Conservation (phyloP, 768 basidiomycete genomes). For the Mycena floridula region DNA sequence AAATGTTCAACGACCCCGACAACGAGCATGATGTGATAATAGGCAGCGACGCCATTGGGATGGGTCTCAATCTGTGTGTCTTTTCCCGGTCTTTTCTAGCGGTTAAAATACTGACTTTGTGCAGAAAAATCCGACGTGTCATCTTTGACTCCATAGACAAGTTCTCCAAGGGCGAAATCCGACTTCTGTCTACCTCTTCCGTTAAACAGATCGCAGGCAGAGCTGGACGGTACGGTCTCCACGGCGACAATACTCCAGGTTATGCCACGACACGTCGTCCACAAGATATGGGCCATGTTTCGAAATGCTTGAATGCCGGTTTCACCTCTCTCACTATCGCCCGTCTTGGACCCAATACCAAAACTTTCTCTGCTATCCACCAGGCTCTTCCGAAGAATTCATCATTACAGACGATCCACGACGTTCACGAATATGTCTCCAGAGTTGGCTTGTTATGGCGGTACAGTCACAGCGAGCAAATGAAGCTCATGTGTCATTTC, state of each 20-base stretch:
- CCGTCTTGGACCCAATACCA: slow-evolving; percentile 26
- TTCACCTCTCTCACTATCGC: slow-evolving; percentile 48
- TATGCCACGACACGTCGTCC: slow-evolving; percentile 66
- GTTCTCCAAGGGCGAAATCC: slow-evolving; percentile 42
- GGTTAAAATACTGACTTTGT: slow-evolving; percentile 2
- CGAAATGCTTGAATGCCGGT: slow-evolving; percentile 44
- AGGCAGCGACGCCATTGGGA: slow-evolving; percentile 92
- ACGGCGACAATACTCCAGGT: slow-evolving; percentile 45
- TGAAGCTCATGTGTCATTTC: slow-evolving; percentile 29
- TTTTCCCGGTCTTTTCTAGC: slow-evolving; percentile 1
- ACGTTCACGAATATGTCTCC: slow-evolving; percentile 45
- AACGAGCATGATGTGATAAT: slow-evolving; percentile 88
- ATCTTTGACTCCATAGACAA: slow-evolving; percentile 72
- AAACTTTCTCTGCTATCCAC: slow-evolving; percentile 14
- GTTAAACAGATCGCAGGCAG: slow-evolving; percentile 94
- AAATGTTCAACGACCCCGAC: slow-evolving; percentile 79
- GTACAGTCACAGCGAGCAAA: slow-evolving; percentile 13
- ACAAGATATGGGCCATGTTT: slow-evolving; percentile 57
- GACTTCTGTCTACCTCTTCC: slow-evolving; percentile 58
- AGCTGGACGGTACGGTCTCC: slow-evolving; percentile 83
- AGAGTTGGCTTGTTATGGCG: slow-evolving; percentile 37
- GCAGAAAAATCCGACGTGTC: slow-evolving; percentile 86
- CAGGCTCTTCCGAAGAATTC: slow-evolving; percentile 37
- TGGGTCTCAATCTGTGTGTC: slow-evolving; percentile 93
- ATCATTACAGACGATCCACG: slow-evolving; percentile 34